These are phyloP conservation scores for Globisporangium cystogenes DNA, from an alignment of 352 stramenopile genomes.

Conservation along the genomic window DNA sequence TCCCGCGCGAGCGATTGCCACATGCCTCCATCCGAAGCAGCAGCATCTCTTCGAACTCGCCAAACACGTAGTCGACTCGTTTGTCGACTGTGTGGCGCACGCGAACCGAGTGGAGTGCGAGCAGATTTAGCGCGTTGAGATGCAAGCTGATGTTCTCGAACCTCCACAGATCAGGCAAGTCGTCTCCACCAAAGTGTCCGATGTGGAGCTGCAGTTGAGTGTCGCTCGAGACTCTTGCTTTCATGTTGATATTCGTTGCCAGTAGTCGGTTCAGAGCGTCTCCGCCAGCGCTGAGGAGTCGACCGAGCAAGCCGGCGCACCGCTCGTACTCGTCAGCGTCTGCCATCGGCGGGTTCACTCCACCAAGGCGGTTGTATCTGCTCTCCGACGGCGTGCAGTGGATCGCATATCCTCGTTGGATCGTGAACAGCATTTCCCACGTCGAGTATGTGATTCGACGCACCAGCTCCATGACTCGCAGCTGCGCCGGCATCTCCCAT, in stretches of 20 bases:
- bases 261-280: conserved; percentile 57
- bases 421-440: conserved; percentile 79
- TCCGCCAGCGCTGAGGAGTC: conserved; percentile 58
- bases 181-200: conserved; percentile 53
- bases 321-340: conserved; percentile 37
- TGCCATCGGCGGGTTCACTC: conserved; percentile 47
- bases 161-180: conserved; percentile 66
- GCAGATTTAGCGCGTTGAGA: conserved; percentile 36
- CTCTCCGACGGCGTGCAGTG: conserved; percentile 43
- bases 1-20: conserved; percentile 6
- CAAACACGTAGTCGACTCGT: conserved; percentile 50
- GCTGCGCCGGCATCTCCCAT: conserved; percentile 49
- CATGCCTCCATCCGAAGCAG: conserved; percentile 33
- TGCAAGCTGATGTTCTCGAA: conserved; percentile 44
- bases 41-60: conserved; percentile 65
- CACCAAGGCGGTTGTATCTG: conserved; percentile 51
- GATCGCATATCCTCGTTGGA: conserved; percentile 46
- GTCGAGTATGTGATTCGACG: conserved; percentile 55
- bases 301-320: conserved; percentile 25
- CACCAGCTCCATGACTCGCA: conserved; percentile 62
- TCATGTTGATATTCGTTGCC: conserved; percentile 39
- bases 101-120: conserved; percentile 25
- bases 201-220: conserved; percentile 31
- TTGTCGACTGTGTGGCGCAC: conserved; percentile 51
- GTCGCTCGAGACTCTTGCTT: conserved; percentile 24